Conservation (phyloP, 805 yeast genomes). For the Zygosaccharomyces siamensis region DNA sequence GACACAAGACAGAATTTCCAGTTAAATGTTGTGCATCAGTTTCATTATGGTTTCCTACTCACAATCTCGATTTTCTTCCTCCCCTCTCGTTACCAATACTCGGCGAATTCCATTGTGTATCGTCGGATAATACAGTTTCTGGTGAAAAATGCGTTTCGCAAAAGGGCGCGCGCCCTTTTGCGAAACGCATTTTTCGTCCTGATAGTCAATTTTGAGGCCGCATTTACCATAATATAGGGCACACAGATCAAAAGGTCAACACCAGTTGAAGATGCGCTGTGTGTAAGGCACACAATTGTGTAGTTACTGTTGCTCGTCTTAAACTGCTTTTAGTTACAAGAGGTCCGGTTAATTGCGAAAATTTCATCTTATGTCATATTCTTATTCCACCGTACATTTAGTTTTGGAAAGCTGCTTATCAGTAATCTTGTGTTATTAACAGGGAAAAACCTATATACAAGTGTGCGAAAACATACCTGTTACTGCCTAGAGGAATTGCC, state of each 20-base stretch:
- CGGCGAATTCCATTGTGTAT: too few species aligned
- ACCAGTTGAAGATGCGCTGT: too few species aligned
- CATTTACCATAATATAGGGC: not conserved
- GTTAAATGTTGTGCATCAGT: too few species aligned
- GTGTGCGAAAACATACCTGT: too few species aligned
- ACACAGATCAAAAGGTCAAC: not conserved
- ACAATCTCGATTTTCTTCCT: too few species aligned
- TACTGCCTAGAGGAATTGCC: not conserved
- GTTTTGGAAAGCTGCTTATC: not conserved
- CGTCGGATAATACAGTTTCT: not conserved
- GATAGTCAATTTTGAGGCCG: not conserved
- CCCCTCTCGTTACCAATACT: too few species aligned
- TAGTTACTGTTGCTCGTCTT: not conserved
- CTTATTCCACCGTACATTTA: not conserved
- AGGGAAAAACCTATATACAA: not conserved
- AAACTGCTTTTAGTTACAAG: not conserved
- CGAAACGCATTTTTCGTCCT: slow-evolving; percentile 4
- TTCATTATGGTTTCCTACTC: too few species aligned
- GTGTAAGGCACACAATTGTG: not conserved
- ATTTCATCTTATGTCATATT: not conserved
- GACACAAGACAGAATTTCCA: too few species aligned
- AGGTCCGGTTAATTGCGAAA: slow-evolving; percentile 5
- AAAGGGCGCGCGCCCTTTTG: slow-evolving; percentile 2
- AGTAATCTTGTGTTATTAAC: not conserved
- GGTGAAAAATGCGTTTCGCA: not conserved